These are phyloP conservation scores for Zhuliangozyma blackwelliae DNA, from an alignment of 1,139 yeast genomes.

Conservation along the genomic window DNA sequence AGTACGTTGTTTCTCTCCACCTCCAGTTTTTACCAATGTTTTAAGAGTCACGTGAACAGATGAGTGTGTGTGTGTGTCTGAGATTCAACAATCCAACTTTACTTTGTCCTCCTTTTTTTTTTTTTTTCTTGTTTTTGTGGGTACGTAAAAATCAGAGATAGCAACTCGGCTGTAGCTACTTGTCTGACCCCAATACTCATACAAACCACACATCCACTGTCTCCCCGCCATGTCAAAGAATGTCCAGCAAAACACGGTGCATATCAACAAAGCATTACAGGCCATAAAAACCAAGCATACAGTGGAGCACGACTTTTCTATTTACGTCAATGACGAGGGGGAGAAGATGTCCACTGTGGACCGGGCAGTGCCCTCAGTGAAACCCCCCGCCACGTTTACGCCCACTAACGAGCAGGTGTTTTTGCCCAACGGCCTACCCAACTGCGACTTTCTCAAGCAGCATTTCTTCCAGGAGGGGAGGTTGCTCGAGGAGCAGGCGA, in stretches of 20 bases:
- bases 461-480: slow-evolving; percentile 85
- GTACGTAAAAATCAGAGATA: too few species aligned
- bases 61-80: too few species aligned
- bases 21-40: too few species aligned
- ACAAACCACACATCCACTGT: too few species aligned
- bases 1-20: neutral
- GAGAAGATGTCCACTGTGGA: slow-evolving; percentile 59
- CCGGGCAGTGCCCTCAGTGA: slow-evolving; percentile 60
- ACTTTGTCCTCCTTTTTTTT: too few species aligned
- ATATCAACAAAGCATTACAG: slow-evolving; percentile 71
- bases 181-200: too few species aligned
- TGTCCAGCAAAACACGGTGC: slow-evolving; percentile 41
- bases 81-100: too few species aligned
- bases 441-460: slow-evolving; percentile 62
- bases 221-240: neutral
- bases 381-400: slow-evolving; percentile 61
- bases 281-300: slow-evolving; percentile 57
- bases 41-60: too few species aligned
- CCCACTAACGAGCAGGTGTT: slow-evolving; percentile 74
- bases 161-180: too few species aligned
- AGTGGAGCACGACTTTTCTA: slow-evolving; percentile 42
- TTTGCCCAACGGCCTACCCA: slow-evolving; percentile 60
- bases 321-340: slow-evolving; percentile 70
- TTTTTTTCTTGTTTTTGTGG: too few species aligned
- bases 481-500: slow-evolving; percentile 66